A percentile compares a stretch with the other conserved stretches of the same genome.
Evolutionary conservation across 148 eudicot species (phyloP).

Genomic region (Camellia lanceoleosa): DNA sequence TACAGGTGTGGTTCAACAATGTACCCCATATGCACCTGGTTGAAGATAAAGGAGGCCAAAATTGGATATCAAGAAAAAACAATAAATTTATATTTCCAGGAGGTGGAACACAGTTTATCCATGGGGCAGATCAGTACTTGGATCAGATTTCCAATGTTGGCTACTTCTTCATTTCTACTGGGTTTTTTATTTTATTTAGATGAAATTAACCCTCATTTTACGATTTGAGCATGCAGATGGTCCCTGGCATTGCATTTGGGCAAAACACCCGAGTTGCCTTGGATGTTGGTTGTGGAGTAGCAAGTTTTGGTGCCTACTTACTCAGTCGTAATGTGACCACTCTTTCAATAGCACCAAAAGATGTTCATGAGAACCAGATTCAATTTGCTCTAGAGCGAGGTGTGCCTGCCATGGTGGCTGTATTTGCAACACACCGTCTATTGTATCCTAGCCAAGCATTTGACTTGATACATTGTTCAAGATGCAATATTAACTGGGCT

Average conservation of each 20-base stretch:
- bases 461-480: slow-evolving; percentile 73
- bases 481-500: slow-evolving; percentile 72
- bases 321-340: slow-evolving; percentile 64
- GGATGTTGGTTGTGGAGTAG: slow-evolving; percentile 75
- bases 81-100: slow-evolving; percentile 66
- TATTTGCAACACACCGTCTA: slow-evolving; percentile 55
- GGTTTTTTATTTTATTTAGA: not conserved
- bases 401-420: slow-evolving; percentile 75
- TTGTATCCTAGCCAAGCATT: slow-evolving; percentile 79
- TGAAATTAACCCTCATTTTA: slow-evolving; percentile 15
- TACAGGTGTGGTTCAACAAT: slow-evolving; percentile 71
- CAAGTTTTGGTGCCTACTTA: slow-evolving; percentile 77
- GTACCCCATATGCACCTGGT: slow-evolving; percentile 58
- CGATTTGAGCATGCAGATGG: slow-evolving; percentile 51
- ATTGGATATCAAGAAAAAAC: slow-evolving; percentile 51
- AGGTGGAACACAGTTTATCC: slow-evolving; percentile 60
- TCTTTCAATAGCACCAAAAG: slow-evolving; percentile 65
- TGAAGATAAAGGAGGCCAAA: slow-evolving; percentile 64
- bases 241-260: slow-evolving; percentile 71
- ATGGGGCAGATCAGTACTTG: slow-evolving; percentile 66
- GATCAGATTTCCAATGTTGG: slow-evolving; percentile 71
- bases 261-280: slow-evolving; percentile 51
- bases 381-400: slow-evolving; percentile 81
- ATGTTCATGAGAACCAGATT: slow-evolving; percentile 65
- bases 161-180: not conserved